These are phyloP conservation scores for Saccharomyces pastorianus DNA, from an alignment of 1,139 yeast species.

Conservation along the genomic window DNA sequence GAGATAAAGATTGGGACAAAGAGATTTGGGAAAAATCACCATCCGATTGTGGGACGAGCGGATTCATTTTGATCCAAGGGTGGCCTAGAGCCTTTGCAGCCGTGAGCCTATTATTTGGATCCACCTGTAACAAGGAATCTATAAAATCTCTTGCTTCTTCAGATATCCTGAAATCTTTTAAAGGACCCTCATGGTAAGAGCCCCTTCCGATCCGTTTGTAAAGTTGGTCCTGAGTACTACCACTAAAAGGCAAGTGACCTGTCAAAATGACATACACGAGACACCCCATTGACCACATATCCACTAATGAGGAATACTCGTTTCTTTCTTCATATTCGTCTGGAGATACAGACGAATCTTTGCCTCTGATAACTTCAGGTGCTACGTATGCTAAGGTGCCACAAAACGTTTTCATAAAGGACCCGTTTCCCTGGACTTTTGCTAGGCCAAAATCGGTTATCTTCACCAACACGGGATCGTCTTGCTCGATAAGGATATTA, in stretches of 20 bases:
- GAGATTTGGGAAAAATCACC: constrained; percentile 40
- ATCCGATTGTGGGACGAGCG: background rate
- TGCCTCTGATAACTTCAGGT: constrained; percentile 83
- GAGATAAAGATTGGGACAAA: constrained; percentile 63
- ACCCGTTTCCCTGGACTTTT: constrained; percentile 65
- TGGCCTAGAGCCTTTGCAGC: constrained; percentile 68
- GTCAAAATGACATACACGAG: constrained; percentile 82
- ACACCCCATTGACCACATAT: constrained; percentile 95
- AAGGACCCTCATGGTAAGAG: constrained; percentile 73
- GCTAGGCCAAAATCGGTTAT: constrained; percentile 92
- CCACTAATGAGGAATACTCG: constrained; percentile 79
- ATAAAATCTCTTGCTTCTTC: constrained; percentile 62
- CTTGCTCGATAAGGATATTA: constrained; percentile 81
- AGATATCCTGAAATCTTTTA: constrained; percentile 59
- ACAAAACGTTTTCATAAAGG: constrained; percentile 80
- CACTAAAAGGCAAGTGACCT: constrained; percentile 89
- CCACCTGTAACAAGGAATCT: constrained; percentile 59
- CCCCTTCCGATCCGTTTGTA: constrained; percentile 71
- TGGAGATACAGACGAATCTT: constrained; percentile 33
- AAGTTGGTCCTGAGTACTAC: constrained; percentile 79
- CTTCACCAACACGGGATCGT: constrained; percentile 81
- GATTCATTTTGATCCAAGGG: constrained; percentile 38
- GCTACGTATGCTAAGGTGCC: constrained; percentile 90
- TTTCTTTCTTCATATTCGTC: constrained; percentile 26
- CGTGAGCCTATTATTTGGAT: constrained; percentile 63